These are phyloP conservation scores for Cercospora nicotianae DNA, from an alignment of 2,329 filamentous ascomycete species.

Conservation along the genomic window DNA sequence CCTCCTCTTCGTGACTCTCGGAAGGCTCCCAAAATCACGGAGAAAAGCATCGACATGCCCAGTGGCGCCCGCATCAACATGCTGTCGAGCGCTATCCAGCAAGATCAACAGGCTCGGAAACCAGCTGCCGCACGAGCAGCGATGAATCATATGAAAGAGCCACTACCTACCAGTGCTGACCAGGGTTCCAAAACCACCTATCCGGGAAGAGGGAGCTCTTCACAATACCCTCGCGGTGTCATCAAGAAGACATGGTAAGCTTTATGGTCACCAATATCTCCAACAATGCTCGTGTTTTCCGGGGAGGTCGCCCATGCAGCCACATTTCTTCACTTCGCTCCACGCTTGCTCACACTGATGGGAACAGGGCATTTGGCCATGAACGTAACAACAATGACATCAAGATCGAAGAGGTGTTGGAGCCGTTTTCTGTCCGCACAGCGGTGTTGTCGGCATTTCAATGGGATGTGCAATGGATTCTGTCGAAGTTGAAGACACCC, in stretches of 20 bases:
- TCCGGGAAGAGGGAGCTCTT: constrained; percentile 5
- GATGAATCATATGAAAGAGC: constrained; percentile 22
- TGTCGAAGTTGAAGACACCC: constrained; percentile 57
- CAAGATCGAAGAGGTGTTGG: constrained; percentile 82
- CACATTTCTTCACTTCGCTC: background rate
- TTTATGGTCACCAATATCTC: background rate
- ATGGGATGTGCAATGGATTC: constrained; percentile 78
- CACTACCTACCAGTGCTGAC: background rate
- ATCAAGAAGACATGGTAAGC: constrained; percentile 75
- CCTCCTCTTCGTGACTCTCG: constrained; percentile 30
- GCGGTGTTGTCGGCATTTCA: constrained; percentile 85
- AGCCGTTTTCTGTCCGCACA: constrained; percentile 68
- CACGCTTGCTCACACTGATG: background rate
- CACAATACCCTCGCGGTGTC: constrained; percentile 59
- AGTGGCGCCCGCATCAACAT: constrained; percentile 31
- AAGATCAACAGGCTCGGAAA: constrained; percentile 29
- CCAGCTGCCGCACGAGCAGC: constrained; percentile 27
- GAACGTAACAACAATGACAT: constrained; percentile 68
- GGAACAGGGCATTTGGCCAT: constrained; percentile 54
- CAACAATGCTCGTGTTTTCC: background rate
- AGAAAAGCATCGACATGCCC: constrained; percentile 22
- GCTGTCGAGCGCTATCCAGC: constrained; percentile 28
- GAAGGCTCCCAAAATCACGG: constrained; percentile 32
- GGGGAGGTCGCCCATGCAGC: background rate
- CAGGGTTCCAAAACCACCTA: background rate